These are phyloP conservation scores for Aspergillus sp. DNA, from an alignment of 2,329 filamentous ascomycete genomes.

Conservation along the genomic window DNA sequence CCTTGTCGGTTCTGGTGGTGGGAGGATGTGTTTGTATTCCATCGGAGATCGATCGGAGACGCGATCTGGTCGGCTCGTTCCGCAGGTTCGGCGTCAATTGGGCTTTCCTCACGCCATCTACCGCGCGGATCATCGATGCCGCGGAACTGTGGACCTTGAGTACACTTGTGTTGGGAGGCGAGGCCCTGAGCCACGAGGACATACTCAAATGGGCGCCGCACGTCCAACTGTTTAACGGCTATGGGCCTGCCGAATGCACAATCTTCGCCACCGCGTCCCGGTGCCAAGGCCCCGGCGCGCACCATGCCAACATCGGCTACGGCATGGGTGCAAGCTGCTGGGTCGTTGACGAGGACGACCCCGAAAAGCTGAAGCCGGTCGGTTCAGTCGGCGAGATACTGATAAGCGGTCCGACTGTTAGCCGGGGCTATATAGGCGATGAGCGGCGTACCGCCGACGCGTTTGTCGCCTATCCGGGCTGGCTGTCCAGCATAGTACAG, in stretches of 20 bases:
- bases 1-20: constrained; percentile 21
- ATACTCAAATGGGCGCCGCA: constrained; percentile 22
- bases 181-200: constrained; percentile 18
- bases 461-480: constrained; percentile 19
- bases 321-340: constrained; percentile 17
- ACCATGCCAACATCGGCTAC: constrained; percentile 13
- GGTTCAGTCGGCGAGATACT: constrained; percentile 27
- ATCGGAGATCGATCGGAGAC: constrained; percentile 32
- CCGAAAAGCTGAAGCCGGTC: constrained; percentile 25
- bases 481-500: constrained; percentile 10
- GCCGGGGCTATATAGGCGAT: constrained; percentile 32
- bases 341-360: constrained; percentile 25
- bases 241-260: constrained; percentile 14
- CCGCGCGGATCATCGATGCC: constrained; percentile 34
- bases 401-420: constrained; percentile 29
- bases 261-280: constrained; percentile 1
- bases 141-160: not conserved
- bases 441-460: constrained; percentile 20
- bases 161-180: constrained; percentile 11
- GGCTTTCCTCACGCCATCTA: constrained; percentile 42
- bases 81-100: constrained; percentile 36
- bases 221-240: constrained; percentile 11
- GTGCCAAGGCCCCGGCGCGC: not conserved
- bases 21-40: constrained; percentile 40
- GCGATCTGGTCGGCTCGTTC: constrained; percentile 23